Evolutionary conservation across 768 basidiomycete species (phyloP).

Genomic region (Serendipita sp.): DNA sequence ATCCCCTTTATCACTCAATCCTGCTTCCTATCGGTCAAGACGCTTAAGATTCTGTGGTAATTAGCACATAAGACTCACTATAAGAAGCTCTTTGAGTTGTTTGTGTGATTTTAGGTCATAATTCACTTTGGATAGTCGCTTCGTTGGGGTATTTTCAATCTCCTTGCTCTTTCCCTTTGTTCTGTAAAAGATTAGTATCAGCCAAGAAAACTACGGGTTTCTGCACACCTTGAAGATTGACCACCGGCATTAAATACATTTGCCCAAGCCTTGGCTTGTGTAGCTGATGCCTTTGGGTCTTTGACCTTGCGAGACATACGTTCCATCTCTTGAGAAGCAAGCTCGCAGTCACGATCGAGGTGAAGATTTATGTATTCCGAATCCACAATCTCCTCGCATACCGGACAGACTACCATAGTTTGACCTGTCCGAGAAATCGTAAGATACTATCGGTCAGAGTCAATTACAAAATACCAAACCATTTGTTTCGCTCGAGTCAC

Average conservation of each 20-base stretch:
- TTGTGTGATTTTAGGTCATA: neutral
- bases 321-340: neutral
- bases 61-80: neutral
- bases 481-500: neutral
- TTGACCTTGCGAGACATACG: neutral
- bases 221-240: neutral
- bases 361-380: neutral
- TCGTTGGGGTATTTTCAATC: neutral
- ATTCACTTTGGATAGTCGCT: neutral
- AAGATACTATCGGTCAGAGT: neutral
- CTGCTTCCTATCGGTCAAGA: neutral
- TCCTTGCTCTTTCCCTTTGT: neutral
- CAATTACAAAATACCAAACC: neutral
- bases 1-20: conserved; percentile 3
- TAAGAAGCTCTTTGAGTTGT: neutral
- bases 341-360: neutral
- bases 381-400: neutral
- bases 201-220: neutral
- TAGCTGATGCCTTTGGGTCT: neutral
- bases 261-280: conserved; percentile 3
- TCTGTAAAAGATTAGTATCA: neutral
- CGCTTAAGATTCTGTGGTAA: neutral
- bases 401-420: neutral
- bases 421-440: neutral
- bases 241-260: neutral